These are phyloP conservation scores for Cutaneotrichosporon sp. DNA, from an alignment of 1,284 basidiomycete species.

Conservation along the genomic window DNA sequence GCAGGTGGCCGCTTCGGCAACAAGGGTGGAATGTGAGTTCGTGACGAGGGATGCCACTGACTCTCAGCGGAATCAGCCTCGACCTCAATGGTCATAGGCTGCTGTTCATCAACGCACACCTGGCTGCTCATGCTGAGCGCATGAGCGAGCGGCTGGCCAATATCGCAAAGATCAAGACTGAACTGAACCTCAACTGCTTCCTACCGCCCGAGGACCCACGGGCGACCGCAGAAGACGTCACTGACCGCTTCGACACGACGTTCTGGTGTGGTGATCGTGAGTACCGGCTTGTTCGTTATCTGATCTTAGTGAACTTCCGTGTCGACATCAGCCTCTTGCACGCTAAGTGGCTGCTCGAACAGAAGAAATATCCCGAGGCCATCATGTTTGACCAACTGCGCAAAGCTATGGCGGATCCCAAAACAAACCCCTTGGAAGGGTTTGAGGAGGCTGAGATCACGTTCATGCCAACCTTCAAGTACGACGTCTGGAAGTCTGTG, in stretches of 20 bases:
- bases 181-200: slow-evolving; percentile 54
- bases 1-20: slow-evolving; percentile 55
- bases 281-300: background rate
- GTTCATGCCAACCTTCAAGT: slow-evolving; percentile 55
- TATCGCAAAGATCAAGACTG: slow-evolving; percentile 52
- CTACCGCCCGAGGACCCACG: slow-evolving; percentile 43
- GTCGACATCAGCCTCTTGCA: slow-evolving; percentile 53
- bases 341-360: slow-evolving; percentile 55
- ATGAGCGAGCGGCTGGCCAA: slow-evolving; percentile 45
- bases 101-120: slow-evolving; percentile 56
- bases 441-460: slow-evolving; percentile 52
- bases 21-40: slow-evolving; percentile 50
- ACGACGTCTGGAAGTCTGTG: slow-evolving; percentile 50
- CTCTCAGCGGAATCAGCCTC: slow-evolving; percentile 51
- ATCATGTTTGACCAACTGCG: slow-evolving; percentile 55
- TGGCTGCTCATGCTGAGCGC: slow-evolving; percentile 52
- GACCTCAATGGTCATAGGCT: slow-evolving; percentile 53
- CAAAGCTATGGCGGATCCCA: slow-evolving; percentile 48
- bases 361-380: slow-evolving; percentile 50
- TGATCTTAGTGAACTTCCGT: slow-evolving; percentile 49
- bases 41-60: slow-evolving; percentile 22
- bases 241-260: slow-evolving; percentile 53
- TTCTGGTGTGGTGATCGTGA: slow-evolving; percentile 52
- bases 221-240: slow-evolving; percentile 42
- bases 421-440: slow-evolving; percentile 44